phyloP scores from a whole-genome alignment of 2,329 filamentous ascomycete genomes.

The Plectosphaerella cucumerina region DNA sequence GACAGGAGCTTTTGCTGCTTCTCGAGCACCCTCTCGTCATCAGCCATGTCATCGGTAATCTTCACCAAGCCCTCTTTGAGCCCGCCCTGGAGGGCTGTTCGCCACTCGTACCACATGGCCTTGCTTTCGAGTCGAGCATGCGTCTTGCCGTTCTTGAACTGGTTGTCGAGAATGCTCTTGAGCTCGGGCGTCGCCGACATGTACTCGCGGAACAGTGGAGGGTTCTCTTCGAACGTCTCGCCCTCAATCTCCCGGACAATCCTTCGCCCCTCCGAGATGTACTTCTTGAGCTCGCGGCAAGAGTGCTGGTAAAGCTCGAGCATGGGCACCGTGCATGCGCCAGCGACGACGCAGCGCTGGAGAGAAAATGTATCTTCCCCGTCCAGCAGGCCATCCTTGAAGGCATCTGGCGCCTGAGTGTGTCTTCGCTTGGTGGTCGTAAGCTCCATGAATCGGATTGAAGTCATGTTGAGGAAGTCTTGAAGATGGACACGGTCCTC shows the following conservation, averaged over 20 bases:
- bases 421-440: conserved; percentile 93
- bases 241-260: conserved; percentile 89
- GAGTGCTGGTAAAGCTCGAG: conserved; percentile 94
- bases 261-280: conserved; percentile 87
- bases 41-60: conserved; percentile 72
- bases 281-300: conserved; percentile 92
- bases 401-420: conserved; percentile 61
- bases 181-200: conserved; percentile 79
- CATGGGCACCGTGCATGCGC: conserved; percentile 87
- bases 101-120: conserved; percentile 97
- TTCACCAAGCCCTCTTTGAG: conserved; percentile 75
- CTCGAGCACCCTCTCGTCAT: conserved; percentile 63
- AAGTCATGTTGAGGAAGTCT: conserved; percentile 91
- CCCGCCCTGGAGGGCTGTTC: conserved; percentile 78
- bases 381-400: conserved; percentile 35
- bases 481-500: conserved; percentile 74
- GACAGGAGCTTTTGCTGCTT: conserved; percentile 67
- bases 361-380: conserved; percentile 53
- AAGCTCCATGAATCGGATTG: conserved; percentile 96
- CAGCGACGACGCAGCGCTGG: conserved; percentile 79
- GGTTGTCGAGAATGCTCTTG: conserved; percentile 85
- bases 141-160: conserved; percentile 96
- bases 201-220: conserved; percentile 87
- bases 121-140: conserved; percentile 88
- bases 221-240: conserved; percentile 86